These are phyloP conservation scores for Deakozyma indianensis DNA, from an alignment of 805 yeast genomes.

Conservation along the genomic window DNA sequence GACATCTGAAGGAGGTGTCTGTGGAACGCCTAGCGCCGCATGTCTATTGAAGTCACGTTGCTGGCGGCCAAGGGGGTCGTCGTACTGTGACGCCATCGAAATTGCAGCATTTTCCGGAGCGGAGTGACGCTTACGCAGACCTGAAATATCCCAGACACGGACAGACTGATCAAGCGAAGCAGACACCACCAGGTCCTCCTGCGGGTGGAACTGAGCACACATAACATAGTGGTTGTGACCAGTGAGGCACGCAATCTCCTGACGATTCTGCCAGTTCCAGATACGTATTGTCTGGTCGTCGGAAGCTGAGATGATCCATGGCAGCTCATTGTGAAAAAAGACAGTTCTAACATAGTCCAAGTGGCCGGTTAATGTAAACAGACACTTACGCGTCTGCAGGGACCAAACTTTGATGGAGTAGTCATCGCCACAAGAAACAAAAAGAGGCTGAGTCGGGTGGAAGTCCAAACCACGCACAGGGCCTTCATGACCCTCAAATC, in stretches of 20 bases:
- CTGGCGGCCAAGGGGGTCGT: constrained; percentile 31
- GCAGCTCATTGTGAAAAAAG: constrained; percentile 86
- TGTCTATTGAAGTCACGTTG: constrained; percentile 26
- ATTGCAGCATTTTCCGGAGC: constrained; percentile 35
- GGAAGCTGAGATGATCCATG: constrained; percentile 92
- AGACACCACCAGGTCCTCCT: constrained; percentile 86
- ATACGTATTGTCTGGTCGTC: constrained; percentile 98
- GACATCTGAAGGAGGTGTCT: constrained; percentile 35
- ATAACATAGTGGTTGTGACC: constrained; percentile 98
- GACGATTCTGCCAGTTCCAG: constrained; percentile 99
- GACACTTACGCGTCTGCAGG: constrained; percentile 73
- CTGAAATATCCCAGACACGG: constrained; percentile 96
- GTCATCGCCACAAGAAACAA: constrained; percentile 96
- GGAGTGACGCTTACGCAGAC: constrained; percentile 86
- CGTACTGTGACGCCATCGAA: constrained; percentile 3
- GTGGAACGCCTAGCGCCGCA: constrained; percentile 3
- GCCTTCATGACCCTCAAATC: constrained; percentile 97
- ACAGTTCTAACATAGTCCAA: constrained; percentile 92
- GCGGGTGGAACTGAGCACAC: constrained; percentile 96
- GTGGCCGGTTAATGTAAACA: constrained; percentile 86
- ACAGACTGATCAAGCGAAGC: constrained; percentile 98
- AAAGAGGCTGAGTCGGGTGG: constrained; percentile 96
- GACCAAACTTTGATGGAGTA: constrained; percentile 95
- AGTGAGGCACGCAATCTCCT: constrained; percentile 90
- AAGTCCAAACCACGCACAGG: constrained; percentile 92